Evolutionary conservation across 495 filamentous ascomycete species (phyloP), one percentile per base, ranked within the genome.

Genomic region (Daldinia caldariorum): DNA sequence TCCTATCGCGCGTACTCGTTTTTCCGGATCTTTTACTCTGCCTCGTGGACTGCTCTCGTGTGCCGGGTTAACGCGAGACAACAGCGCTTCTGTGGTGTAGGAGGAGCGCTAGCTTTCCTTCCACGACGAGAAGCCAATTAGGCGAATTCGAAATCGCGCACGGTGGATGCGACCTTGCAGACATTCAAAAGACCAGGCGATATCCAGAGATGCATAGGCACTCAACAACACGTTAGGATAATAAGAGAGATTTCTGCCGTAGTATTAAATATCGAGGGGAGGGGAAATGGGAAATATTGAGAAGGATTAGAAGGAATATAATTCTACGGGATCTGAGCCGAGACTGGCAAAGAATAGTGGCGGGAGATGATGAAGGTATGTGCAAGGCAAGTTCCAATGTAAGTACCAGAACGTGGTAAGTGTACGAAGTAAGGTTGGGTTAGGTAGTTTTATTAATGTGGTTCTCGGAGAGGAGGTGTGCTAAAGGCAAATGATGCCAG

Each of bases 111-210:
- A 18, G 61, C 55, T 61, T 70, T 59, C 61, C 58, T 73, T 60
- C 61, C 53, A 69, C 63, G 20, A 55, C 57, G 16, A 47, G 45
- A 59, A 55, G 56, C 65, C 61, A 69, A 61, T 58, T 73, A 66
- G 70, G 70, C 70, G 70, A 73, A 73, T 41, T 63, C 53, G 70
- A 70, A 73, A 73, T 73, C 70, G 70, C 70, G 70, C 66, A 73
- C 66, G 70, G 66, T 70, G 59, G 59, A 66, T 66, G 54, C 70
- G 66, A 70, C 66, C 66, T 63, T 70, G 70, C 70, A 73, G 61
- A 73, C 70, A 73, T 73, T 73, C 70, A 73, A 73, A 73, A 73
- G 66, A 67, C 58, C 29, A 73, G 41, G 45, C 31, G 69, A 45
- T 73, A 73, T 70, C 70, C 70, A 73, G 70, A 68, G 53, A 68